These are phyloP conservation scores for Vitis rupestris DNA, from an alignment of 164 flowering plant species.

Conservation along the genomic window DNA sequence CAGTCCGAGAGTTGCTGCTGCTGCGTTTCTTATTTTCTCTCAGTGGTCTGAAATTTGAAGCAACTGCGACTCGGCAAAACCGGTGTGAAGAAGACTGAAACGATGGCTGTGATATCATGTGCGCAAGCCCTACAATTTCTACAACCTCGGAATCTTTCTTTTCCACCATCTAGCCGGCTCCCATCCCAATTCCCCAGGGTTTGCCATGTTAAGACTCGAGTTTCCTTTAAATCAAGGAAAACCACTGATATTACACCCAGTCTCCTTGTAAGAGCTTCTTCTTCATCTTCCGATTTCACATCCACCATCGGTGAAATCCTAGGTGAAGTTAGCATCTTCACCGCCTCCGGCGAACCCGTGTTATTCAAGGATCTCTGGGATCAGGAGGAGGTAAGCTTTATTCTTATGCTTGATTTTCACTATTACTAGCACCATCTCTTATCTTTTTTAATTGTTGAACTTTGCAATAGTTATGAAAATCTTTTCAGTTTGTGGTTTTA, in stretches of 20 bases:
- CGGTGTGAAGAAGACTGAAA: no score
- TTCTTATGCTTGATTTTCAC: background rate
- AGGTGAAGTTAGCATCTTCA: slow-evolving; percentile 59
- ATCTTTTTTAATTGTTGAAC: no score
- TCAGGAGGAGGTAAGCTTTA: slow-evolving; percentile 53
- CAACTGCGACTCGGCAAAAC: no score
- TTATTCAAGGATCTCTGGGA: slow-evolving; percentile 78
- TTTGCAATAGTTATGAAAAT: no score
- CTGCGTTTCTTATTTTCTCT: no score
- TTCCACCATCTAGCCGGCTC: background rate
- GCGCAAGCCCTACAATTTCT: background rate
- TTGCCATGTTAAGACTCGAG: no score
- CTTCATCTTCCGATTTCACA: slow-evolving; percentile 12
- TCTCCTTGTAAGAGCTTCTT: slow-evolving; percentile 22
- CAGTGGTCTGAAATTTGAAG: no score
- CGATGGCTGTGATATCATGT: background rate
- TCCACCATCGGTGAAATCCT: slow-evolving; percentile 30
- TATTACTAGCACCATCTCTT: no score
- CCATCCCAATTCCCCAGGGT: background rate
- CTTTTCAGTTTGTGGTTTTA: no score
- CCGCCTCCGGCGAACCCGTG: slow-evolving; percentile 65
- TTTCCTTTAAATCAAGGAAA: background rate
- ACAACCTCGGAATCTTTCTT: background rate
- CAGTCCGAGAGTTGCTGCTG: no score
- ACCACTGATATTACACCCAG: no score